Evolutionary conservation across 305 asterid genomes (phyloP).

Genomic region (Striga hermonthica): DNA sequence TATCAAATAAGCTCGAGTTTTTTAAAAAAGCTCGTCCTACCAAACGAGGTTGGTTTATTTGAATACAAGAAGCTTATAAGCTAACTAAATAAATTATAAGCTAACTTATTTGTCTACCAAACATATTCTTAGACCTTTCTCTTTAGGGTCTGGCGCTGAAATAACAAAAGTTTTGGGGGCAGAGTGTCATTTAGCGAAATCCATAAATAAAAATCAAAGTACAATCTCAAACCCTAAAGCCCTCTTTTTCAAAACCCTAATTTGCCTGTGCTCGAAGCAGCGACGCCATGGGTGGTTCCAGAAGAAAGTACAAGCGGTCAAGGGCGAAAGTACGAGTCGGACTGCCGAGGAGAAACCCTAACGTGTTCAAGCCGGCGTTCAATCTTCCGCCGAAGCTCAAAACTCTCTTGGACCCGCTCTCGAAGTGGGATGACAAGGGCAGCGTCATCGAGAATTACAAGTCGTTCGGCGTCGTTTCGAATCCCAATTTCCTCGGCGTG

Average conservation of each 20-base stretch:
- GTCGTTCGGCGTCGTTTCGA: slow-evolving; percentile 84
- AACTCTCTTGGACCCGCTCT: slow-evolving; percentile 50
- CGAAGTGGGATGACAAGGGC: slow-evolving; percentile 82
- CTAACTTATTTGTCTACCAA: too few relatives aligned
- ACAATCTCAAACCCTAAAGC: slow-evolving; percentile 31
- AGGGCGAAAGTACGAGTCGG: slow-evolving; percentile 76
- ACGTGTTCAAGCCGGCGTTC: slow-evolving; percentile 86
- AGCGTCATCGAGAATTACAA: slow-evolving; percentile 88
- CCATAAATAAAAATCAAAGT: not conserved
- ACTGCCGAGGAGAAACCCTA: slow-evolving; percentile 70
- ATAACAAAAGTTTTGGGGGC: not conserved
- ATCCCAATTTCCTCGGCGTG: slow-evolving; percentile 85
- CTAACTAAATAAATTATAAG: not conserved
- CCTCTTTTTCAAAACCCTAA: slow-evolving; percentile 29
- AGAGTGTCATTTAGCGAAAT: not conserved
- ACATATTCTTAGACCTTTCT: not conserved
- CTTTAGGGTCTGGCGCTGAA: not conserved
- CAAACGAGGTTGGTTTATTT: not conserved
- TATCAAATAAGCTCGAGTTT: too few relatives aligned
- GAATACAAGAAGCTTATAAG: not conserved
- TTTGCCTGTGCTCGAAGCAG: slow-evolving; percentile 2
- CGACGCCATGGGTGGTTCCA: slow-evolving; percentile 75
- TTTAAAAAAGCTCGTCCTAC: not conserved
- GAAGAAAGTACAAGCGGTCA: slow-evolving; percentile 81
- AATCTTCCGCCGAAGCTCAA: slow-evolving; percentile 80